Base-by-base conservation (phyloP, 2,329 filamentous ascomycete species). In the Cercospora sp. region DNA sequence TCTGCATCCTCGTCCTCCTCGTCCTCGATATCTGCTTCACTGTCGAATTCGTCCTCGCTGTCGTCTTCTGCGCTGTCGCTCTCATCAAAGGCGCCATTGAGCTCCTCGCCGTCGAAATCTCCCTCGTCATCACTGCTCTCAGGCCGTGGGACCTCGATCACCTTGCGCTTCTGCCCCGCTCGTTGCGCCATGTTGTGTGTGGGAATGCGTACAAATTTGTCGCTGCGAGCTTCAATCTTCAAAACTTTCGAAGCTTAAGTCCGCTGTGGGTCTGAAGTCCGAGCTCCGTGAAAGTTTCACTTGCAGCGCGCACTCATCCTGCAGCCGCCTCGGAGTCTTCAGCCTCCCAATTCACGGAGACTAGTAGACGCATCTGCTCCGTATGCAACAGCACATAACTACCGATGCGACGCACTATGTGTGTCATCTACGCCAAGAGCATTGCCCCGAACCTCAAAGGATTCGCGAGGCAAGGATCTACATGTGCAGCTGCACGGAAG, bases 141-240 rank as follows among this genome's bases (percentile, higher is more conserved):
- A 3, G 61, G 75, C 68, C 63, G 76, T 70, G 73, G 76, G 66
- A 72, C 78, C 76, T 73, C 78, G 30, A 79, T 78, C 7, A 78
- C 80, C 74, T 83, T 83, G 39, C 81, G 77, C 76, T 83, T 83
- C 72, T 81, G 78, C 70, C 76, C 76, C 61, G 76, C 76, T 72
- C 73, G 73, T 67, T 77, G 75, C 60, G 72, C 65, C 57, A 72
- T 72, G 70, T 51, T 42, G 30, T 64, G 31, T 9, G 36, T n/a
- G 28, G 23, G 53, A 7, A 7, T 33, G 28, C 45, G 65, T 36
- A 63, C 28, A 42, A 63, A 36, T 57, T 36, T 26, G 75, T 76
- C 57, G n/a, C 63, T 26, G 58, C 36, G 39, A 42, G 26, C 30
- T 48, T 55, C 20, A 39, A 64, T 36, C 18, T 64, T 64, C 51